A percentile compares a stretch with the other conserved stretches of the same genome.
Evolutionary conservation across 495 filamentous ascomycete genomes (phyloP).

Genomic region (Zalerion maritima): DNA sequence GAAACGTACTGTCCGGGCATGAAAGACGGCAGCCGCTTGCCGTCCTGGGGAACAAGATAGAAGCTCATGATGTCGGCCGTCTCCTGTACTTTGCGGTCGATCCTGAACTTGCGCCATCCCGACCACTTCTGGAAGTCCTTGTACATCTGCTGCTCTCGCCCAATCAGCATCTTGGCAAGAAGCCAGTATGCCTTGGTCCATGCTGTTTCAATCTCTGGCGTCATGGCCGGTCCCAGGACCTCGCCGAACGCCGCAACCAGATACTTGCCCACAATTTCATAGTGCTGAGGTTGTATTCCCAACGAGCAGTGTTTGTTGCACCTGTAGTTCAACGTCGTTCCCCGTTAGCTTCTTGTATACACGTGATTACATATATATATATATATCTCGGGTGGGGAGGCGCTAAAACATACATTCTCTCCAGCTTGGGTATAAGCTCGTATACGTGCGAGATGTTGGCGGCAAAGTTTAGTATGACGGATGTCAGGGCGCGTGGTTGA

Average conservation of each 20-base stretch:
- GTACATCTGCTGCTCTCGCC: conserved; percentile 45
- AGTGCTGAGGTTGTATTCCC: conserved; percentile 53
- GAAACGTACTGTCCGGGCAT: conserved; percentile 59
- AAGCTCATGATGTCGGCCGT: conserved; percentile 50
- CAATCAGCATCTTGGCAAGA: conserved; percentile 57
- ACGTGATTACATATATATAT: too few species aligned
- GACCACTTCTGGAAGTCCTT: conserved; percentile 40
- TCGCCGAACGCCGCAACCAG: conserved; percentile 51
- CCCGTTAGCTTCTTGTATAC: too few species aligned
- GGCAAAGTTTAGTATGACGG: conserved; percentile 53
- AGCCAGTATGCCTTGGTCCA: conserved; percentile 60
- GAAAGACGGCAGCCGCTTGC: conserved; percentile 41
- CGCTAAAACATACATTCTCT: too few species aligned
- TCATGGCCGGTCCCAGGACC: conserved; percentile 52
- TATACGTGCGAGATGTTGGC: conserved; percentile 55
- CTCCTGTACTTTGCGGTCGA: conserved; percentile 44
- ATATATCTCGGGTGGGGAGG: too few species aligned
- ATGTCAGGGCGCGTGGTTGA: conserved; percentile 50
- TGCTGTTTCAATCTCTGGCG: conserved; percentile 45
- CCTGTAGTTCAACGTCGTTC: too few species aligned
- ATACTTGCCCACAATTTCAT: conserved; percentile 52
- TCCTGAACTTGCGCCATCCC: conserved; percentile 52
- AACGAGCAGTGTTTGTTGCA: conserved; percentile 62
- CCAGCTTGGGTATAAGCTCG: conserved; percentile 46
- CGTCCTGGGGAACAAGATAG: conserved; percentile 49